A percentile compares a stretch with the other conserved stretches of the same genome.
phyloP scores from a whole-genome alignment of 305 asterid species.

The Solanum hybrid region DNA sequence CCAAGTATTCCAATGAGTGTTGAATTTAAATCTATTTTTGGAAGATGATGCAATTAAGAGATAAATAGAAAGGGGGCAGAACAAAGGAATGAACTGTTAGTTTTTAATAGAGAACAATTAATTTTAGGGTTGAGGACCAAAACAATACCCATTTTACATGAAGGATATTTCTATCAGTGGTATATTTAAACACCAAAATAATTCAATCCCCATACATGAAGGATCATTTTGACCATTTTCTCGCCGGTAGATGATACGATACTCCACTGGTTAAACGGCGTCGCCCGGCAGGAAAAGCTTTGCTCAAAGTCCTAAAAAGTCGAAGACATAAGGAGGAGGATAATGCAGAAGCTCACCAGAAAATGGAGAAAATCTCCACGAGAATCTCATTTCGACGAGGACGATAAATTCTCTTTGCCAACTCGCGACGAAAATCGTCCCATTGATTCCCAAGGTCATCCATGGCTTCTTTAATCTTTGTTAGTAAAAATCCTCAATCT shows the following conservation, averaged over 20 bases:
- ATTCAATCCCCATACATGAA: too few species aligned
- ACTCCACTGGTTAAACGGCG: not conserved
- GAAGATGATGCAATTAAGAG: too few species aligned
- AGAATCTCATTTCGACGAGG: conserved; percentile 20
- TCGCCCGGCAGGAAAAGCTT: not conserved
- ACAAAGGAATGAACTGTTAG: too few species aligned
- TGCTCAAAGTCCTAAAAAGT: not conserved
- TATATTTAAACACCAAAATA: too few species aligned
- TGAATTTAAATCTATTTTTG: too few species aligned
- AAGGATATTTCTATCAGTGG: too few species aligned
- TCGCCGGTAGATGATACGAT: not conserved
- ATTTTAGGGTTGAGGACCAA: too few species aligned
- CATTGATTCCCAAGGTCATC: conserved; percentile 50
- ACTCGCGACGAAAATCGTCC: conserved; percentile 62
- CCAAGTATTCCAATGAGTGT: too few species aligned
- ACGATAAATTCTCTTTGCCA: conserved; percentile 49
- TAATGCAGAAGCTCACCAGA: conserved; percentile 48
- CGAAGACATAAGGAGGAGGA: not conserved
- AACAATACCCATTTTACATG: too few species aligned
- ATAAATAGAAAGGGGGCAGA: too few species aligned
- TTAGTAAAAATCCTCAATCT: not conserved
- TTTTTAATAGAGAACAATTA: too few species aligned
- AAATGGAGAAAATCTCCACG: conserved; percentile 43
- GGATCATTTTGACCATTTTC: too few species aligned
- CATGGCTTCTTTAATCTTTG: not conserved